phyloP scores from a whole-genome alignment of 441 rosid genomes.

The Erodium trifolium region DNA sequence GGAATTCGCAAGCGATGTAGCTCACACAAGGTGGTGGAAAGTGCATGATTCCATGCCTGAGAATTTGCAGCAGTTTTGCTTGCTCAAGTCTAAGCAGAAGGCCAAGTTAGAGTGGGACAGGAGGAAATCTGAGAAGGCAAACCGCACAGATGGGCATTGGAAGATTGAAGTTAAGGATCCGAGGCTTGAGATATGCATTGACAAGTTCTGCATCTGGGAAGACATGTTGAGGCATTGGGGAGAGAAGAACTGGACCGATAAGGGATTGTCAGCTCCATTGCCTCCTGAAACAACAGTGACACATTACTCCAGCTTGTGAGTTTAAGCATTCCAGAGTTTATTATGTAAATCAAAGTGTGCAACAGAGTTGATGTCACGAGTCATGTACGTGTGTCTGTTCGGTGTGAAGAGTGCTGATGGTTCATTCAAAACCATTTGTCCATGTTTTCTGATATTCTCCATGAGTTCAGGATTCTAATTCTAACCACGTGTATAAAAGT shows the following conservation, averaged over 20 bases:
- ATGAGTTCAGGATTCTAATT: too few relatives aligned
- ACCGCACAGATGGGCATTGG: conserved; percentile 69
- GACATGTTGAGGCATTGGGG: conserved; percentile 89
- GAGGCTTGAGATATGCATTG: conserved; percentile 57
- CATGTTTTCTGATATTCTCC: too few relatives aligned
- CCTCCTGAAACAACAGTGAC: conserved; percentile 56
- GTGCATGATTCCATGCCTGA: conserved; percentile 62
- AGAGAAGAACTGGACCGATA: conserved; percentile 68
- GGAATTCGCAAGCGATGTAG: conserved; percentile 83
- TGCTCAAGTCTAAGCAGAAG: conserved; percentile 55
- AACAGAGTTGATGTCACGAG: background rate
- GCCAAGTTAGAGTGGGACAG: conserved; percentile 75
- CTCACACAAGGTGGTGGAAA: conserved; percentile 83
- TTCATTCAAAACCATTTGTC: too few relatives aligned
- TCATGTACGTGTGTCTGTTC: background rate
- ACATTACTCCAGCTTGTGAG: conserved; percentile 28
- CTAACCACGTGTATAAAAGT: too few relatives aligned
- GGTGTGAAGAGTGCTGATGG: too few relatives aligned
- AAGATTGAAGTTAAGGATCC: conserved; percentile 39
- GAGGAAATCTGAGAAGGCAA: conserved; percentile 57
- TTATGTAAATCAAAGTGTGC: background rate
- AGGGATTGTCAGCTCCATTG: conserved; percentile 40
- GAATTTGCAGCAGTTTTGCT: conserved; percentile 50
- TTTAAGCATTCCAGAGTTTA: background rate
- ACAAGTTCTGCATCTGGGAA: conserved; percentile 69